Conservation (phyloP, 2,329 filamentous ascomycete species). For the Colletotrichum horii region DNA sequence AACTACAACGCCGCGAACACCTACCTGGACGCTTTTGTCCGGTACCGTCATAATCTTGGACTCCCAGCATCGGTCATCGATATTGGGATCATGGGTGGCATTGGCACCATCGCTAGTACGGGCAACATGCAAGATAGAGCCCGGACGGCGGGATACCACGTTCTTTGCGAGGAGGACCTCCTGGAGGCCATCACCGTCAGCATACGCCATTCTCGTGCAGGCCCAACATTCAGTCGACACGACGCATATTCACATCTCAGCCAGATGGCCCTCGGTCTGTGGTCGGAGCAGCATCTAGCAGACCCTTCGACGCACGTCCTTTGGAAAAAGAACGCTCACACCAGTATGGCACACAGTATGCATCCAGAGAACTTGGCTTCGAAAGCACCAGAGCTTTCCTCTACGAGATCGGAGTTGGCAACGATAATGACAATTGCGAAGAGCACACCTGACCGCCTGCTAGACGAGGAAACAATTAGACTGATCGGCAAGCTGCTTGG, state of each 20-base stretch:
- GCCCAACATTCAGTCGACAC: neutral
- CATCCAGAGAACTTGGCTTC: neutral
- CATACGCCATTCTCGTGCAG: neutral
- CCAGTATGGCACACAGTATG: neutral
- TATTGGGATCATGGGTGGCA: conserved; percentile 13
- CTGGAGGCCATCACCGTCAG: neutral
- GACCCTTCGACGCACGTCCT: neutral
- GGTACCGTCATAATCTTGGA: conserved; percentile 24
- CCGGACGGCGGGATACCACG: neutral
- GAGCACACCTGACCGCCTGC: neutral
- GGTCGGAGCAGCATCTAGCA: neutral
- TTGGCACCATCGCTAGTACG: conserved; percentile 29
- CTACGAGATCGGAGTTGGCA: neutral
- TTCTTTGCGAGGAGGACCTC: neutral
- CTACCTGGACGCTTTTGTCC: conserved; percentile 34
- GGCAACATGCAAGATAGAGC: conserved; percentile 11
- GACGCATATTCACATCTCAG: neutral
- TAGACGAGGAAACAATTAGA: neutral
- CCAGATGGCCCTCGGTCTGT: neutral
- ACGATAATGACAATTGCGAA: neutral
- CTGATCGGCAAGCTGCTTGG: neutral
- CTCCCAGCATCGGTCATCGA: conserved; percentile 16
- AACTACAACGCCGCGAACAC: conserved; percentile 41
- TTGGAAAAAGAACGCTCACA: neutral
- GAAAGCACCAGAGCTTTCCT: neutral